Percentiles rank a stretch among this genome's conserved stretches.
These are phyloP conservation scores for Cladosporium sp. DNA, from an alignment of 2,329 filamentous ascomycete genomes.

Conservation along the genomic window DNA sequence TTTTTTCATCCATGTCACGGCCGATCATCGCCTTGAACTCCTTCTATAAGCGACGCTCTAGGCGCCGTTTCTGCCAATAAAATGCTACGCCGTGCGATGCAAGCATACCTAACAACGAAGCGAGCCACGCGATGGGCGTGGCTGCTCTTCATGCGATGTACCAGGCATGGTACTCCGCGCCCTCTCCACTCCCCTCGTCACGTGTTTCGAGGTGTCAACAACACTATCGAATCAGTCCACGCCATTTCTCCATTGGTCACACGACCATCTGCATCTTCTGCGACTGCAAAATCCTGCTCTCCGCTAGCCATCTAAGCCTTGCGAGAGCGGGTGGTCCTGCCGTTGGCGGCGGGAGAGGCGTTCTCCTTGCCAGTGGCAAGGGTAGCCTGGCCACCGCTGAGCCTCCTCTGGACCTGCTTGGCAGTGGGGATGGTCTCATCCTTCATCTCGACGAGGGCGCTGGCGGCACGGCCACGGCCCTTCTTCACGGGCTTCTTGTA, in stretches of 20 bases:
- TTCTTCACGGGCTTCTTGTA: constrained; percentile 84
- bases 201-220: too few species aligned
- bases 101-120: not conserved
- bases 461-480: constrained; percentile 70
- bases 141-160: not conserved
- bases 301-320: constrained; percentile 55
- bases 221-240: too few species aligned
- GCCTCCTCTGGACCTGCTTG: constrained; percentile 49
- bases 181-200: too few species aligned
- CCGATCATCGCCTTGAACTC: not conserved
- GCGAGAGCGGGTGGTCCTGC: constrained; percentile 61
- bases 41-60: not conserved
- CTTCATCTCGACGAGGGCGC: constrained; percentile 80
- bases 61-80: not conserved
- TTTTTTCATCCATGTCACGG: not conserved
- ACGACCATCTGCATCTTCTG: not conserved
- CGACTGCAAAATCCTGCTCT: not conserved
- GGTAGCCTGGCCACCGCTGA: constrained; percentile 38
- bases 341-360: constrained; percentile 47
- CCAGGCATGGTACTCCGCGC: too few species aligned
- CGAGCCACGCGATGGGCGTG: not conserved
- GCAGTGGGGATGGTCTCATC: constrained; percentile 60
- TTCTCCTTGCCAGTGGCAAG: constrained; percentile 35
- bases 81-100: constrained; percentile 3
- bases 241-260: too few species aligned